Percentiles rank a stretch among this genome's conserved stretches.
Evolutionary conservation across 371 early-diverging fungal genomes (phyloP).

Genomic region (Rhizomucor pusillus): DNA sequence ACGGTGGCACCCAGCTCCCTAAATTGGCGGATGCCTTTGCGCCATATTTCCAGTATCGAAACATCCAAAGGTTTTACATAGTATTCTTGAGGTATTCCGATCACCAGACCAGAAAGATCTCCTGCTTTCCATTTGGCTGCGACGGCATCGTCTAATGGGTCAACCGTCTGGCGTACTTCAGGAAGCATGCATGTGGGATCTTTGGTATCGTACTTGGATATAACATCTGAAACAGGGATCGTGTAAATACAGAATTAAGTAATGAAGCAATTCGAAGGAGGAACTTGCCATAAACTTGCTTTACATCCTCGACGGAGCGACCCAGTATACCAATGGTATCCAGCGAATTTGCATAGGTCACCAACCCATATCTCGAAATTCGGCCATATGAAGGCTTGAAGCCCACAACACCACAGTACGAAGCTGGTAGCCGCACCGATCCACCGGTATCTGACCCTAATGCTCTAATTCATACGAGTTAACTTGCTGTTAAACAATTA

Average conservation of each 20-base stretch:
- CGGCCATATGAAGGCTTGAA: slow-evolving; percentile 93
- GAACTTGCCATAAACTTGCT: slow-evolving; percentile 50
- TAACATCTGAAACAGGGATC: slow-evolving; percentile 37
- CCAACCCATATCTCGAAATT: slow-evolving; percentile 84
- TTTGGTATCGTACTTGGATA: slow-evolving; percentile 53
- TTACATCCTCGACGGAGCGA: slow-evolving; percentile 52
- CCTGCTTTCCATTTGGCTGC: slow-evolving; percentile 19
- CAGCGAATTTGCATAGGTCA: slow-evolving; percentile 85
- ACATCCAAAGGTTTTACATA: slow-evolving; percentile 68
- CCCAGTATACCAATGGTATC: slow-evolving; percentile 88
- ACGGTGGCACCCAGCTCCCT: slow-evolving; percentile 66
- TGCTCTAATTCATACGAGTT: slow-evolving; percentile 40
- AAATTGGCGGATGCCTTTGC: slow-evolving; percentile 52
- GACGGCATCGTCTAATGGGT: slow-evolving; percentile 21
- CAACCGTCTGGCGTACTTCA: slow-evolving; percentile 20
- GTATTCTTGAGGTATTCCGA: slow-evolving; percentile 83
- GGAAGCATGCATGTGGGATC: slow-evolving; percentile 61
- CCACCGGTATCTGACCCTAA: slow-evolving; percentile 96
- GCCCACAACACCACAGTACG: slow-evolving; percentile 92
- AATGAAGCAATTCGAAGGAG: background rate
- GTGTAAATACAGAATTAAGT: background rate
- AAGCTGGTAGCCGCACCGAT: slow-evolving; percentile 89
- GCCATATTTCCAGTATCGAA: slow-evolving; percentile 60
- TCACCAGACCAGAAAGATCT: slow-evolving; percentile 52
- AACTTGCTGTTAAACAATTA: no score